Conservation (phyloP, 495 filamentous ascomycete genomes). For the Podospora fimiseda region DNA sequence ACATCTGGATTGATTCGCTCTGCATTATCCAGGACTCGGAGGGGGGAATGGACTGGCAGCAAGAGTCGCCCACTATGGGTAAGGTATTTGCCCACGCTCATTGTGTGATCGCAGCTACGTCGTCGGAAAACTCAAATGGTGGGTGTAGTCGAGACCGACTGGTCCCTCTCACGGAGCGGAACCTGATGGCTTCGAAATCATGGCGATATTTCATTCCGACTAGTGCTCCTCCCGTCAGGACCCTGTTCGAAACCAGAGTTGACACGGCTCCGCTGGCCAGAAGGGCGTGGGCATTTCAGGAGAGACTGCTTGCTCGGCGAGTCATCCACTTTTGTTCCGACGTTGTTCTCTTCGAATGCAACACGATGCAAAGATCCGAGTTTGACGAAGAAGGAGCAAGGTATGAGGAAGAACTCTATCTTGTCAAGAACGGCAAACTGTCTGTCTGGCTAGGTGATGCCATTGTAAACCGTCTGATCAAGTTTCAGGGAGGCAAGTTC, state of each 20-base stretch:
- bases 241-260: slow-evolving; percentile 1
- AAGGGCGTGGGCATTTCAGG: slow-evolving; percentile 30
- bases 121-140: slow-evolving; percentile 2
- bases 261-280: neutral
- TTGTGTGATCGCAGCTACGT: slow-evolving; percentile 1
- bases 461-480: neutral
- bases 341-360: slow-evolving; percentile 29
- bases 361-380: slow-evolving; percentile 5
- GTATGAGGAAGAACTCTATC: slow-evolving; percentile 3
- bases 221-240: neutral
- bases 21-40: slow-evolving; percentile 17
- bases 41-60: slow-evolving; percentile 1
- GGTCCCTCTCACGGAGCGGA: neutral
- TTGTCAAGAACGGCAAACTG: neutral
- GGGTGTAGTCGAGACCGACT: neutral
- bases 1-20: slow-evolving; percentile 25
- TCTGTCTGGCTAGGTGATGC: slow-evolving; percentile 2
- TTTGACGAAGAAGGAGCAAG: neutral
- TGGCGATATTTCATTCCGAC: neutral
- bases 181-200: neutral
- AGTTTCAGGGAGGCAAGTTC: neutral
- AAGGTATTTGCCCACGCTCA: slow-evolving; percentile 1
- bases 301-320: slow-evolving; percentile 23
- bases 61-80: slow-evolving; percentile 5
- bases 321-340: slow-evolving; percentile 20